Evolutionary conservation across 2,329 filamentous ascomycete species (phyloP).

Genomic region (Fusarium sp.): DNA sequence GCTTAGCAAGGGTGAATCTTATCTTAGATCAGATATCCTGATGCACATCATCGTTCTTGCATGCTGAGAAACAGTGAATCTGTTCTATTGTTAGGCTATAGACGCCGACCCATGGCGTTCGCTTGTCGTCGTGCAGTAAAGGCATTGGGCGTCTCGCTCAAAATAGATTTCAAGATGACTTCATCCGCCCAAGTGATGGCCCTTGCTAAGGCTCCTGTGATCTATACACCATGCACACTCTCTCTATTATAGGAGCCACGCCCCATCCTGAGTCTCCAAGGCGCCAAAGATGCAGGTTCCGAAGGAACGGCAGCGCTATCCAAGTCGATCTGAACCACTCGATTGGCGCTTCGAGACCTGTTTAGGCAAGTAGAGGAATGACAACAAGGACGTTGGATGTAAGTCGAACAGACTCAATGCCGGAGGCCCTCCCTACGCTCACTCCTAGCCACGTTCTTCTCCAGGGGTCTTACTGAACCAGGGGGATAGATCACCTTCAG

Average conservation of each 20-base stretch:
- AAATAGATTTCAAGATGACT: slow-evolving; percentile 6
- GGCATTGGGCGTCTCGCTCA: slow-evolving; percentile 39
- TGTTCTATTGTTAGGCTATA: slow-evolving; percentile 24
- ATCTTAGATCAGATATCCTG: slow-evolving; percentile 28
- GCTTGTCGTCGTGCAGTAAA: slow-evolving; percentile 24
- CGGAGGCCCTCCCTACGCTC: slow-evolving; percentile 17
- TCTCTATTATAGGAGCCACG: slow-evolving; percentile 18
- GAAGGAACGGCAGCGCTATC: slow-evolving; percentile 32
- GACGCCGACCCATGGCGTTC: slow-evolving; percentile 24
- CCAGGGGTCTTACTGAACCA: slow-evolving; percentile 14
- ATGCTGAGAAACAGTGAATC: slow-evolving; percentile 5
- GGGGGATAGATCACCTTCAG: slow-evolving; percentile 1
- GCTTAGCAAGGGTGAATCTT: slow-evolving; percentile 26
- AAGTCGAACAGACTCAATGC: slow-evolving; percentile 17
- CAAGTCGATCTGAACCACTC: slow-evolving; percentile 29
- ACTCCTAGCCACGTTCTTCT: slow-evolving; percentile 8
- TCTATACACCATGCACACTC: slow-evolving; percentile 24
- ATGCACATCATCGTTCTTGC: slow-evolving; percentile 27
- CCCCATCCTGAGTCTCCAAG: slow-evolving; percentile 20
- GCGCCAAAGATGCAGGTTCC: slow-evolving; percentile 30
- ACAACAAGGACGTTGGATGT: slow-evolving; percentile 18
- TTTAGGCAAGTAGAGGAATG: slow-evolving; percentile 33
- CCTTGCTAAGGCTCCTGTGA: slow-evolving; percentile 32
- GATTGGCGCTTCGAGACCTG: slow-evolving; percentile 27
- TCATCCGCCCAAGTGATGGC: slow-evolving; percentile 22